Evolutionary conservation across 2,329 filamentous ascomycete genomes (phyloP).

Genomic region (Cladophialophora carrionii): DNA sequence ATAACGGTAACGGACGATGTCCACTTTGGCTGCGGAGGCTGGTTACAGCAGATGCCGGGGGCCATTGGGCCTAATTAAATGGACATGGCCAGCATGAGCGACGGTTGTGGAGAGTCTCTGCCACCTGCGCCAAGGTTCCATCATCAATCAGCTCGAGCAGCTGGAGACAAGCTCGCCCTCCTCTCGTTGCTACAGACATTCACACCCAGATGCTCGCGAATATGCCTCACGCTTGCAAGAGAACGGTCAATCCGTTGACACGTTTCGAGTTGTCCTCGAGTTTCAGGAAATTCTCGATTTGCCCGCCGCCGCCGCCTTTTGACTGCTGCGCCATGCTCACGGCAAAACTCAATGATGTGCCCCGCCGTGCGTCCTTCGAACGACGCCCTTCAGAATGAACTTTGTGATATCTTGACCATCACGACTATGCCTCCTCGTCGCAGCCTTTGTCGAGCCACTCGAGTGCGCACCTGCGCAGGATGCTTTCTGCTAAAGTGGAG

Average conservation of each 20-base stretch:
- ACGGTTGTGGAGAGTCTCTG: no score
- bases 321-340: background rate
- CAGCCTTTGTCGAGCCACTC: background rate
- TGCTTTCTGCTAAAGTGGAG: background rate
- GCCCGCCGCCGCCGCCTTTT: background rate
- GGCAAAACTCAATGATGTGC: background rate
- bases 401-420: background rate
- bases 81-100: no score
- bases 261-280: background rate
- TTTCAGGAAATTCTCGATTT: background rate
- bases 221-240: background rate
- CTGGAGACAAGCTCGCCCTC: background rate
- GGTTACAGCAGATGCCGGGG: background rate
- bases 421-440: background rate
- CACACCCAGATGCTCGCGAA: background rate
- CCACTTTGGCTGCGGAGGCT: background rate
- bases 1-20: background rate
- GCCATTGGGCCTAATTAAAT: background rate
- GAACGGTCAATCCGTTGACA: background rate
- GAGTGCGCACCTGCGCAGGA: background rate
- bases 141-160: background rate
- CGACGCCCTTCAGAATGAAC: background rate
- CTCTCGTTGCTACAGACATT: background rate
- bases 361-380: background rate
- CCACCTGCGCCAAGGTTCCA: background rate